Conservation (phyloP, 73 alveolate species). For the Paramecium bursaria region DNA sequence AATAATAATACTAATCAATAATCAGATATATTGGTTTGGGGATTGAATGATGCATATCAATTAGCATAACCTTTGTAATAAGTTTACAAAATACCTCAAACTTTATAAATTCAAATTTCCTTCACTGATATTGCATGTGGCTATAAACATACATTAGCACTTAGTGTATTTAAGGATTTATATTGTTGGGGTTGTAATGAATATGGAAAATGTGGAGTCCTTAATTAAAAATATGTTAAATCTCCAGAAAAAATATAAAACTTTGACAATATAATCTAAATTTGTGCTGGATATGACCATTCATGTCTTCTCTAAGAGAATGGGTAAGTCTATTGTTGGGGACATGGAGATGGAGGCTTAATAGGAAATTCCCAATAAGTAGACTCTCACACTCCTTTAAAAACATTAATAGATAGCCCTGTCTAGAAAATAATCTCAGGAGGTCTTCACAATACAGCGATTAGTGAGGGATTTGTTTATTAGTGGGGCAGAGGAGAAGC, state of each 20-base stretch:
- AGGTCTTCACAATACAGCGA: conserved; percentile 47
- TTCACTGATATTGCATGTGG: conserved; percentile 41
- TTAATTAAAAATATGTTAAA: not conserved
- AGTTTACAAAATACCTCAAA: not conserved
- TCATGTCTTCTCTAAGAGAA: not conserved
- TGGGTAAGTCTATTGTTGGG: not conserved
- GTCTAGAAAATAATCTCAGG: not conserved
- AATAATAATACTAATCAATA: too few relatives aligned
- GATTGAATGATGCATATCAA: conserved; percentile 31
- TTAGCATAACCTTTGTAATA: conserved; percentile 5
- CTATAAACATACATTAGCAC: conserved; percentile 38
- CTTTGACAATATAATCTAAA: not conserved
- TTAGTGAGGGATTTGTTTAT: not conserved
- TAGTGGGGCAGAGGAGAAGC: conserved; percentile 57
- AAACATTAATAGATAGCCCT: not conserved
- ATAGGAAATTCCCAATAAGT: not conserved
- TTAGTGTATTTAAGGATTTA: not conserved
- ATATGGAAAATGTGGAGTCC: conserved; percentile 49
- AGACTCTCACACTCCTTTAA: conserved; percentile 1
- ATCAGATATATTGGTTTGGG: conserved; percentile 33
- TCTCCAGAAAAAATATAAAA: not conserved
- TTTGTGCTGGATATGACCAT: conserved; percentile 49
- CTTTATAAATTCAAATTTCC: conserved; percentile 11
- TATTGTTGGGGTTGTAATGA: conserved; percentile 62
- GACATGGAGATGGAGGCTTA: conserved; percentile 59